phyloP scores from a whole-genome alignment of 495 filamentous ascomycete genomes.

The Neurospora sp. region DNA sequence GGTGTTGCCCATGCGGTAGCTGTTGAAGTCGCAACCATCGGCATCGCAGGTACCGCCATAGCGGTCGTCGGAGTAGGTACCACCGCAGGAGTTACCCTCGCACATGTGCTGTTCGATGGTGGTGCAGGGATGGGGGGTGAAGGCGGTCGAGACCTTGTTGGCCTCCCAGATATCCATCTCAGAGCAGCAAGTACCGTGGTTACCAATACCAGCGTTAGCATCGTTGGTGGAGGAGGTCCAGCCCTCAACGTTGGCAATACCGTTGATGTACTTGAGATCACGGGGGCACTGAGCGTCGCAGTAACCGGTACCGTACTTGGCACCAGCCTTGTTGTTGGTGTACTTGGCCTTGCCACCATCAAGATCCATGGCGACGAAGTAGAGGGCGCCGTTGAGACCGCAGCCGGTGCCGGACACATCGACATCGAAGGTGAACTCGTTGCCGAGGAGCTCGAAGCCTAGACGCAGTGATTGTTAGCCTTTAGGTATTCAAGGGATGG shows the following conservation, averaged over 20 bases:
- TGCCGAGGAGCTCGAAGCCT: constrained; percentile 42
- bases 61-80: constrained; percentile 39
- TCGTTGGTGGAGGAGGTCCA: constrained; percentile 51
- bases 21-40: constrained; percentile 68
- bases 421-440: constrained; percentile 53
- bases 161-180: constrained; percentile 72
- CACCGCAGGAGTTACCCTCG: constrained; percentile 37
- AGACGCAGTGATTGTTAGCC: not conserved
- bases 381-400: constrained; percentile 50
- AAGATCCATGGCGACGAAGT: constrained; percentile 48
- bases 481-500: not conserved
- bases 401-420: constrained; percentile 44
- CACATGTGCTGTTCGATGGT: constrained; percentile 47
- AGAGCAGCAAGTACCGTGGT: constrained; percentile 58
- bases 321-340: constrained; percentile 46
- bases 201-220: constrained; percentile 47
- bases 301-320: constrained; percentile 49
- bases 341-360: constrained; percentile 45
- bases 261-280: constrained; percentile 43
- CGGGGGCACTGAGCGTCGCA: constrained; percentile 50
- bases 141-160: constrained; percentile 52
- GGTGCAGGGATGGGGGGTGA: constrained; percentile 60
- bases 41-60: constrained; percentile 59
- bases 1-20: constrained; percentile 54
- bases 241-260: constrained; percentile 49